phyloP scores from a whole-genome alignment of 345 rosid genomes.

The Alliaria petiolata region DNA sequence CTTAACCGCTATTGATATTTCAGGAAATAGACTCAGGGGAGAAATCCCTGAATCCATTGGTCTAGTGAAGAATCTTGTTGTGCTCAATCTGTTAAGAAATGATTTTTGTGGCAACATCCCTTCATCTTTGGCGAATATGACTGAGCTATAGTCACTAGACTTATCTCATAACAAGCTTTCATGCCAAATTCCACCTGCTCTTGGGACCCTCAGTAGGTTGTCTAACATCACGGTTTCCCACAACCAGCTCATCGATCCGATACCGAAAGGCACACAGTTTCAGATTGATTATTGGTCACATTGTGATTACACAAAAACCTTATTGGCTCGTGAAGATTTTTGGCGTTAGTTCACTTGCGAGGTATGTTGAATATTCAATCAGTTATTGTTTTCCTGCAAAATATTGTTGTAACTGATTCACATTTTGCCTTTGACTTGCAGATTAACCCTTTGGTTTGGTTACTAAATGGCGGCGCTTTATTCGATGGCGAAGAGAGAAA shows the following conservation, averaged over 20 bases:
- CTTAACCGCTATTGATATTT: not conserved
- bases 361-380: not conserved
- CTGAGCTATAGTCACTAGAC: not conserved
- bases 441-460: not conserved
- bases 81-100: not conserved
- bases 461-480: not conserved
- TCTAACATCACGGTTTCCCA: not conserved
- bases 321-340: not conserved
- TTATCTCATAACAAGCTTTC: slow-evolving; percentile 11
- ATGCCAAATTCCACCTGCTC: not conserved
- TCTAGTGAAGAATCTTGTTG: not conserved
- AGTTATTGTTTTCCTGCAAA: not conserved
- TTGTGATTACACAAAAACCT: not conserved
- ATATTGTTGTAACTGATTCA: not conserved
- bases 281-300: not conserved
- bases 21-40: not conserved
- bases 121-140: not conserved
- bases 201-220: not conserved
- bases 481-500: no score
- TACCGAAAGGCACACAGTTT: not conserved
- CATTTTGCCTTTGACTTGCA: not conserved
- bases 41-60: slow-evolving; percentile 11
- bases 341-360: not conserved
- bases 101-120: not conserved
- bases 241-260: not conserved